Evolutionary conservation across 192 early-diverging fungal species (phyloP).

Genomic region (Coemansia sp.): DNA sequence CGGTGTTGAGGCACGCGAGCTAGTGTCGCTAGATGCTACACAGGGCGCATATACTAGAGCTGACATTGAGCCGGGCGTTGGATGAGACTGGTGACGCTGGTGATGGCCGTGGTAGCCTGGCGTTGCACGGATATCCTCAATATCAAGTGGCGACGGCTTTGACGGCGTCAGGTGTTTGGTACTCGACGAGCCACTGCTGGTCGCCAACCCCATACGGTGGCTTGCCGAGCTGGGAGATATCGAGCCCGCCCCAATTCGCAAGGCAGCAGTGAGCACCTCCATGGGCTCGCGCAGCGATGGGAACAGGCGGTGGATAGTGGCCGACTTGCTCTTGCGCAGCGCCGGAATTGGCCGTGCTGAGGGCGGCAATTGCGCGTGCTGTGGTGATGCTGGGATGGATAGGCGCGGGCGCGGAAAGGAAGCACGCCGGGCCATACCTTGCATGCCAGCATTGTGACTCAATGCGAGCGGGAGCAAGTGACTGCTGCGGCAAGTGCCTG

Average conservation of each 20-base stretch:
- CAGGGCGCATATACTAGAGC: not conserved
- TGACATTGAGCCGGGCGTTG: not conserved
- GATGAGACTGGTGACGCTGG: not conserved
- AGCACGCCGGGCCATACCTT: slow-evolving; percentile 5
- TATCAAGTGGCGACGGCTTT: not conserved
- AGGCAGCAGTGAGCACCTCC: slow-evolving; percentile 8
- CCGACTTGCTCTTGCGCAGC: slow-evolving; percentile 22
- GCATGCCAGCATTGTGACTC: slow-evolving; percentile 7
- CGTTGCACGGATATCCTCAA: not conserved
- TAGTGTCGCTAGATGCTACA: not conserved
- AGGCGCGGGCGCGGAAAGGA: not conserved
- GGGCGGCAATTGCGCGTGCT: not conserved
- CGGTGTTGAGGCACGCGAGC: slow-evolving; percentile 3
- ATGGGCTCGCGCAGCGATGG: slow-evolving; percentile 24
- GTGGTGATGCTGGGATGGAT: not conserved
- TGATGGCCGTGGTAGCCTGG: not conserved
- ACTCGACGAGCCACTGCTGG: not conserved
- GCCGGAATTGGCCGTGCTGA: not conserved
- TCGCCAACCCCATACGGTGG: not conserved
- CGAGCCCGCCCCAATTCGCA: not conserved
- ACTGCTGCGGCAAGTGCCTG: not conserved
- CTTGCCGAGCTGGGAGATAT: not conserved
- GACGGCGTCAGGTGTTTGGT: not conserved
- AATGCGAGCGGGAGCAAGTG: slow-evolving; percentile 3
- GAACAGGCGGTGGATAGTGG: slow-evolving; percentile 36